Base-by-base conservation (phyloP, 202 grass and related monocot genomes). In the Setaria italica region DNA sequence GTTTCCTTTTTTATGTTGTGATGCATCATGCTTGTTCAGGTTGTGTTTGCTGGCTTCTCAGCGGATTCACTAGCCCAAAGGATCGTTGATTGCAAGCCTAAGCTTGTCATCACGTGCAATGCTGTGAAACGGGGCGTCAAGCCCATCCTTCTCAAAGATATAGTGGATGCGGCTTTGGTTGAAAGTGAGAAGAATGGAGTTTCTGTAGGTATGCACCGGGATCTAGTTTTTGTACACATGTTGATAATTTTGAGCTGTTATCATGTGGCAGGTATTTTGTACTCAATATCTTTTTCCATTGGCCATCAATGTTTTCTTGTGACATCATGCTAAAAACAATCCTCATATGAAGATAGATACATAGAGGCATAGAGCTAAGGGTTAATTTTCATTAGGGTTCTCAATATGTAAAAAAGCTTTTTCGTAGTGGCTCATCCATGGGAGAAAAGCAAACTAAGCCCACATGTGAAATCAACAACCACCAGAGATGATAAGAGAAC, bases 11-110 rank as follows among this genome's bases (percentile, higher is more conserved):
- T 79, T 88, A 51, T 47, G 32, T 81, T 29, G 1, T 51, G 45
- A 85, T 55, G 43, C 62, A 20, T 45, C 63, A 60, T 60, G 54
- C 54, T 70, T 65, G 16, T 72, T 53, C 72, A 97, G 95, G 95
- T 97, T 81, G 95, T 97, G 42, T 97, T 97, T 85, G 92, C 95
- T 62, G 92, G 95, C 75, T 97, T 97, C 80, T 97, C 95, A 80
- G 87, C 92, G 17, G 95, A 95, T 72, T 93, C 95, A 1, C 89
- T 97, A 29, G 85, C 92, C 49, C 92, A 97, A 92, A 92, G 95
- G 87, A 95, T 95, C 16, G 56, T 89, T 76, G 95, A 93, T 75
- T 97, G 95, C 82, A 97, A 90, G 79, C 92, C 95, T 17, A 97
- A 97, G 85, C 82, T 93, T 62, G 92, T 97, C 62, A 88, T 97